These are phyloP conservation scores for Pochonia chlamydosporia DNA, from an alignment of 2,329 filamentous ascomycete species.

Conservation along the genomic window DNA sequence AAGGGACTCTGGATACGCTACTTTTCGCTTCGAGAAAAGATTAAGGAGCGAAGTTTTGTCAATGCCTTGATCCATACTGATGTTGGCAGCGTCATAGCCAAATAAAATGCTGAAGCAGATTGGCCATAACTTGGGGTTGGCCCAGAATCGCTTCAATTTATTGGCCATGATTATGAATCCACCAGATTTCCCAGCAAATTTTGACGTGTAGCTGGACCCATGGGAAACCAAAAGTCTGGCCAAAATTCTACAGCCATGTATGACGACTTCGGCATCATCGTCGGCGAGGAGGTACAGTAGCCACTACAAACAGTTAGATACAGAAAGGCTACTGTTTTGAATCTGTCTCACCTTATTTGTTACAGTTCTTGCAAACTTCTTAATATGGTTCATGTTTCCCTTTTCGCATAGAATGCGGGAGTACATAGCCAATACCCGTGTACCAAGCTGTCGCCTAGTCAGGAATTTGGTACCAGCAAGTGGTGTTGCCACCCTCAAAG, in stretches of 20 bases:
- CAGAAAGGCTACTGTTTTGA: background rate
- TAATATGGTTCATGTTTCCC: conserved; percentile 61
- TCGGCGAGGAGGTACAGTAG: conserved; percentile 86
- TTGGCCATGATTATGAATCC: conserved; percentile 84
- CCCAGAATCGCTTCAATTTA: conserved; percentile 83
- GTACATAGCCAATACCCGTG: conserved; percentile 71
- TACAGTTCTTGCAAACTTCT: conserved; percentile 88
- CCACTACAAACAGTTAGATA: conserved; percentile 53
- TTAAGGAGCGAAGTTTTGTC: conserved; percentile 70
- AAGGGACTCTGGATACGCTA: conserved; percentile 72
- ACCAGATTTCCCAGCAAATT: conserved; percentile 77
- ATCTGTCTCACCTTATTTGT: conserved; percentile 71
- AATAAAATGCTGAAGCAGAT: conserved; percentile 87
- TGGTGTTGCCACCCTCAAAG: conserved; percentile 21
- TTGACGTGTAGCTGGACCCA: conserved; percentile 73
- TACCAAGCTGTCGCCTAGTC: conserved; percentile 66
- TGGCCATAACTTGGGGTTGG: conserved; percentile 76
- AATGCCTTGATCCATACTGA: conserved; percentile 68
- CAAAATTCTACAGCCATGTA: conserved; percentile 76
- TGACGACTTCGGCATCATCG: conserved; percentile 74
- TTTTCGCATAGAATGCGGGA: conserved; percentile 71
- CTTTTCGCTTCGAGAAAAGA: conserved; percentile 61
- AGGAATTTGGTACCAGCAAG: conserved; percentile 31
- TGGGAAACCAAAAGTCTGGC: conserved; percentile 78
- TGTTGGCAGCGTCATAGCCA: conserved; percentile 69